Evolutionary conservation across 352 stramenopile genomes (phyloP).

Genomic region (Blastocystis sp.): DNA sequence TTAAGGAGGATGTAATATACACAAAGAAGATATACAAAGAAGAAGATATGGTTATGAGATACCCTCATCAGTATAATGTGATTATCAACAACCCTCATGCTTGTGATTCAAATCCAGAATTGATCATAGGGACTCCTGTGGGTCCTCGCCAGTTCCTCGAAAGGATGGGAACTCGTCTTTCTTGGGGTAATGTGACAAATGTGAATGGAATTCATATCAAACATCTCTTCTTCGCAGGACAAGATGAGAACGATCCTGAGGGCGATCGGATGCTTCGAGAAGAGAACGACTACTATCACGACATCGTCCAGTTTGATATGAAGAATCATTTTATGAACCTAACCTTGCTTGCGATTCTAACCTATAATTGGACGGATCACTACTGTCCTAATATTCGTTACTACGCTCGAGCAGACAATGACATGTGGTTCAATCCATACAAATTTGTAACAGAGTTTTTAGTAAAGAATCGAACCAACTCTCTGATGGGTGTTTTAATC

Average conservation of each 20-base stretch:
- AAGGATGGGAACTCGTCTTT: background rate
- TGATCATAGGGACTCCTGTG: slow-evolving; percentile 10
- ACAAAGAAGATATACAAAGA: background rate
- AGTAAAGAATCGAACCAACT: background rate
- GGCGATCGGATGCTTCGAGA: slow-evolving; percentile 10
- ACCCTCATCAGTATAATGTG: slow-evolving; percentile 7
- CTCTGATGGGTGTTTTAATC: slow-evolving; percentile 9
- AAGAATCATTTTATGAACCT: slow-evolving; percentile 53
- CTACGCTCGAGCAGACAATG: slow-evolving; percentile 32
- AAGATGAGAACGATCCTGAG: slow-evolving; percentile 26
- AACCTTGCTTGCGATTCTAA: slow-evolving; percentile 27
- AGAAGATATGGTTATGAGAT: slow-evolving; percentile 42
- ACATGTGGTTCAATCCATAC: slow-evolving; percentile 29
- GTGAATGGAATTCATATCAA: slow-evolving; percentile 20
- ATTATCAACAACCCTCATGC: slow-evolving; percentile 21
- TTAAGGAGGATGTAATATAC: background rate
- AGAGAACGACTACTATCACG: slow-evolving; percentile 4
- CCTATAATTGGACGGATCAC: slow-evolving; percentile 30
- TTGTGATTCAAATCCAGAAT: background rate
- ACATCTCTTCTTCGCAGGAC: slow-evolving; percentile 34
- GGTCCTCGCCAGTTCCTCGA: slow-evolving; percentile 34
- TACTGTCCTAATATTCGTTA: slow-evolving; percentile 40
- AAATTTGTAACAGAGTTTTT: background rate
- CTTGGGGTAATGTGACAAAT: background rate
- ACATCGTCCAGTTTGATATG: slow-evolving; percentile 54